Percentiles rank a stretch among this genome's conserved stretches.
Evolutionary conservation across 768 basidiomycete genomes (phyloP).

Genomic region (Lactifluus piperatus): DNA sequence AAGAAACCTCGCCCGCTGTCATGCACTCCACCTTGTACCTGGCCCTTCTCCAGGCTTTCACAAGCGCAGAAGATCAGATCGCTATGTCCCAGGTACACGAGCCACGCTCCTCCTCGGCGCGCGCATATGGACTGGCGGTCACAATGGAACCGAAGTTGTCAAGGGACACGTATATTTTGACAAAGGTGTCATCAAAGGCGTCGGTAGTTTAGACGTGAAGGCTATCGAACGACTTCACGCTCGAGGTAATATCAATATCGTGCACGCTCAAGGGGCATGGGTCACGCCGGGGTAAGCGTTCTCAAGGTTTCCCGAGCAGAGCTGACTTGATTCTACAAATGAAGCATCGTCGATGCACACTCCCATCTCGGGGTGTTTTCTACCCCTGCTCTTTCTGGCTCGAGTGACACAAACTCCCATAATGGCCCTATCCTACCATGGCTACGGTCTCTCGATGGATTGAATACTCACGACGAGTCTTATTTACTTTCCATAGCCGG

Average conservation of each 20-base stretch:
- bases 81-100: conserved; percentile 54
- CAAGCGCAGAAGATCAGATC: conserved; percentile 41
- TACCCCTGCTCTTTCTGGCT: conserved; percentile 25
- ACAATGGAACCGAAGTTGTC: conserved; percentile 60
- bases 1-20: conserved; percentile 29
- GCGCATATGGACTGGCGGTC: conserved; percentile 72
- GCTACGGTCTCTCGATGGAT: conserved; percentile 67
- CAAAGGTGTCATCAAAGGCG: conserved; percentile 54
- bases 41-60: conserved; percentile 31
- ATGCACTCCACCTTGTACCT: conserved; percentile 28
- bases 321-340: background rate
- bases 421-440: conserved; percentile 48
- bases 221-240: conserved; percentile 23
- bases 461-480: conserved; percentile 75
- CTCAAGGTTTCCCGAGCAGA: background rate
- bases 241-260: conserved; percentile 30
- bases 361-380: conserved; percentile 37
- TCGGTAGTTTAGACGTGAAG: conserved; percentile 33
- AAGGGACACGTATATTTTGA: conserved; percentile 61
- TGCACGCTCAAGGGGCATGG: conserved; percentile 66
- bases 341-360: conserved; percentile 36
- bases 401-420: conserved; percentile 37
- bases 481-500: conserved; percentile 68
- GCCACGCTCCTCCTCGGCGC: conserved; percentile 64
- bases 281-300: conserved; percentile 56